Evolutionary conservation across 495 filamentous ascomycete genomes (phyloP).

Genomic region (Penicillium subrubescens): DNA sequence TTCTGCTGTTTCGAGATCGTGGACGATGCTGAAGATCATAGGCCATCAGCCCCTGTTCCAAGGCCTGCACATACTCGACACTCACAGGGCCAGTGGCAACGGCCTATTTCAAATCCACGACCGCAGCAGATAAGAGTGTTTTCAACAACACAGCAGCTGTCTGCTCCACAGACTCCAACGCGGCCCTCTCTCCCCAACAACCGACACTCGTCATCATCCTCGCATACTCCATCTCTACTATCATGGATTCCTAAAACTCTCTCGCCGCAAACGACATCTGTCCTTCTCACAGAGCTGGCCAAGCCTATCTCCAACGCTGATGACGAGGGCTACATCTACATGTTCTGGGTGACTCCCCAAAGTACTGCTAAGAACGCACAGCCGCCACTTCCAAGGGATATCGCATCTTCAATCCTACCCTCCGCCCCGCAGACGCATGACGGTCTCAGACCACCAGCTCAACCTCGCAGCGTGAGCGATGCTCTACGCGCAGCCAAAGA

Average conservation of each 20-base stretch:
- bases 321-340: conserved; percentile 94
- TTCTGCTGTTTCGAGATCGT: conserved; percentile 44
- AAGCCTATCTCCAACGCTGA: conserved; percentile 80
- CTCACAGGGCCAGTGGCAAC: conserved; percentile 15
- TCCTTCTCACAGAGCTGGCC: conserved; percentile 71
- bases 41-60: conserved; percentile 17
- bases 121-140: conserved; percentile 10
- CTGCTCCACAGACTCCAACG: conserved; percentile 14
- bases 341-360: conserved; percentile 83
- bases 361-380: conserved; percentile 28
- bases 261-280: conserved; percentile 64
- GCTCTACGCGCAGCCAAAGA: conserved; percentile 57
- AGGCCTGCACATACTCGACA: conserved; percentile 21
- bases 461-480: conserved; percentile 62
- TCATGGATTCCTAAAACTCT: conserved; percentile 67
- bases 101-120: conserved; percentile 7
- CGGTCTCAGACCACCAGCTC: conserved; percentile 35
- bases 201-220: conserved; percentile 39
- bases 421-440: conserved; percentile 24
- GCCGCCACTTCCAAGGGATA: conserved; percentile 54
- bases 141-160: conserved; percentile 16
- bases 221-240: conserved; percentile 51
- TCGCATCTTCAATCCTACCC: conserved; percentile 61
- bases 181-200: conserved; percentile 16
- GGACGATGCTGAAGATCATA: conserved; percentile 21